A percentile compares a stretch with the other conserved stretches of the same genome.
These are phyloP conservation scores for Alectoria sarmentosa DNA, from an alignment of 495 filamentous ascomycete species.

Conservation along the genomic window DNA sequence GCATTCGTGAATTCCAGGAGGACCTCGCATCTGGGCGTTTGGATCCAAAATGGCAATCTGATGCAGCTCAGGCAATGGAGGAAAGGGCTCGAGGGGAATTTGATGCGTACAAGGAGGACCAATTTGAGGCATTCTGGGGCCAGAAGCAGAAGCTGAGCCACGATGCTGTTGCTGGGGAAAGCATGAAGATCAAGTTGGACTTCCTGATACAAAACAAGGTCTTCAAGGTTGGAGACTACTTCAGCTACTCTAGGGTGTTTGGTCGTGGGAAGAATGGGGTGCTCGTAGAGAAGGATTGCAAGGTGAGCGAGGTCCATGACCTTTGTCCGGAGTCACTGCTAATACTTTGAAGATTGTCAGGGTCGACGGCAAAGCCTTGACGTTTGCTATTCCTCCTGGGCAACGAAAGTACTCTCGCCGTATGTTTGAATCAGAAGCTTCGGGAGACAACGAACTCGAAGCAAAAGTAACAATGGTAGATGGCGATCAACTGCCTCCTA, in stretches of 20 bases:
- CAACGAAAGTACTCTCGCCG: conserved; percentile 34
- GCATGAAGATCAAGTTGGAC: conserved; percentile 42
- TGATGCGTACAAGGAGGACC: conserved; percentile 56
- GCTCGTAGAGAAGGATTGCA: conserved; percentile 45
- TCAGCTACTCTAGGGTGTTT: conserved; percentile 37
- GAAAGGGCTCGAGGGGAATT: conserved; percentile 61
- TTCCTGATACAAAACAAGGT: conserved; percentile 40
- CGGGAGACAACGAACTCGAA: not conserved
- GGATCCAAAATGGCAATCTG: conserved; percentile 56
- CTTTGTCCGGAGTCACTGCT: not conserved
- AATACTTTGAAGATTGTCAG: conserved; percentile 33
- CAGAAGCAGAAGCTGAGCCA: conserved; percentile 48
- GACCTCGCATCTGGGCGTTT: conserved; percentile 56
- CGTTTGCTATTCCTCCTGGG: conserved; percentile 41
- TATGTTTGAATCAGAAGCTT: conserved; percentile 20
- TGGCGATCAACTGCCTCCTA: not conserved
- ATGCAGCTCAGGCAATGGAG: conserved; percentile 56
- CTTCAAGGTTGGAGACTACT: conserved; percentile 46
- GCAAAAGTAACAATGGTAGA: not conserved
- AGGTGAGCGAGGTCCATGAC: conserved; percentile 29
- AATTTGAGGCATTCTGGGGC: conserved; percentile 66
- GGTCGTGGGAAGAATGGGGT: conserved; percentile 27
- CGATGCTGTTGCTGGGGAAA: conserved; percentile 40
- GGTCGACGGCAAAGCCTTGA: conserved; percentile 32
- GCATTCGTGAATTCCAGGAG: conserved; percentile 47